Evolutionary conservation across 331 rosid genomes (phyloP), one percentile per base, ranked within the genome.

Genomic region (Malus hybrid): DNA sequence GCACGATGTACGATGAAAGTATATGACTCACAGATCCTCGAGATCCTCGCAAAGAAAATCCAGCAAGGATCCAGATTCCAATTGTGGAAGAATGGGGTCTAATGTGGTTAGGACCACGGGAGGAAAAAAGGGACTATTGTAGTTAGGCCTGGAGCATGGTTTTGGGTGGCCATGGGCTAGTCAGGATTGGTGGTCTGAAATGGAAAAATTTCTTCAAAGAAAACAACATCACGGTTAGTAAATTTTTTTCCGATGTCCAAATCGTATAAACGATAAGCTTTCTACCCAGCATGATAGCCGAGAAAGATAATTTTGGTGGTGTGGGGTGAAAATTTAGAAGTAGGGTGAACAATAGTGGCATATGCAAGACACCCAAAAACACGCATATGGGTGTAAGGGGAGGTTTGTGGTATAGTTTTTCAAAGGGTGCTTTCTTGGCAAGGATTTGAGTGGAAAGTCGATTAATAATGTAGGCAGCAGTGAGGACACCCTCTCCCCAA

Each of bases 241-340:
- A 59, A 22, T 1, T 0, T 1, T 2, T 2, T 11, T 2, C 10
- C 0, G 3, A 4, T 59, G 64, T n/a, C 24, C 22, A 56, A 20
- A 56, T 56, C 6, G 5, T 7, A 56, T 56, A n/a, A 1, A 19
- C 12, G 10, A 20, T n/a, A 56, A 2, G 6, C 61, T 9, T 55
- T 55, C 0, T 55, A 6, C 4, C 27, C 0, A 55, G 1, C 5
- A 0, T 6, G 28, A 22, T 59, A 22, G 5, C 2, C 0, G 4
- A 59, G 31, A 22, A 59, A 59, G 13, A 36, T 36, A 36, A 8
- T 36, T 36, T 36, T 36, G 44, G 11, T 0, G 44, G 64, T 3
- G 0, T 0, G 6, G 28, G 32, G 8, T 0, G 3, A 10, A 55
- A 59, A 59, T 59, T 59, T 59, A 11, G 28, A 10, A 10, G 9